These are phyloP conservation scores for Neoboletus magnificus DNA, from an alignment of 768 basidiomycete genomes.

Conservation along the genomic window DNA sequence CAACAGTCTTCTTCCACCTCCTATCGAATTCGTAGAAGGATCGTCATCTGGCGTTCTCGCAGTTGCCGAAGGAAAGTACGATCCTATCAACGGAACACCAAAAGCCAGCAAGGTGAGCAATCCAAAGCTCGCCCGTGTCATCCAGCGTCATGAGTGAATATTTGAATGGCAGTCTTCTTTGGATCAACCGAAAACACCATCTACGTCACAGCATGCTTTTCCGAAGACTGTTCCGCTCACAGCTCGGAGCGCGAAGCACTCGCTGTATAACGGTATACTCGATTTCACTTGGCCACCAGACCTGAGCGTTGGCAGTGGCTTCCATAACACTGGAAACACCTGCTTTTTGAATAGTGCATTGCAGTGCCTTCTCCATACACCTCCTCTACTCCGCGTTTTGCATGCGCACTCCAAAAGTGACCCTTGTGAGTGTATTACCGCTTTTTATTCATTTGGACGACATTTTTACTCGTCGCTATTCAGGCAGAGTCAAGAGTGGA, in stretches of 20 bases:
- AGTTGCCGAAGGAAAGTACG: slow-evolving; percentile 72
- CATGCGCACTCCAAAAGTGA: slow-evolving; percentile 45
- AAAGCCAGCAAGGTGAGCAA: slow-evolving; percentile 49
- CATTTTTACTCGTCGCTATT: slow-evolving; percentile 6
- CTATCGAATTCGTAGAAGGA: slow-evolving; percentile 80
- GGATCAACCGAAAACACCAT: slow-evolving; percentile 24
- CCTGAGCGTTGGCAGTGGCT: slow-evolving; percentile 52
- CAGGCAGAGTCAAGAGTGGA: slow-evolving; percentile 41
- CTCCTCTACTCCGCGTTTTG: slow-evolving; percentile 72
- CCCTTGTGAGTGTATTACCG: slow-evolving; percentile 50
- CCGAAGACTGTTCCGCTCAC: slow-evolving; percentile 28
- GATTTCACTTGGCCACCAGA: slow-evolving; percentile 61
- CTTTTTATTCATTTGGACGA: not conserved
- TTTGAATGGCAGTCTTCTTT: slow-evolving; percentile 9
- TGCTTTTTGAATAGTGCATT: slow-evolving; percentile 95
- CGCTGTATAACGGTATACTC: slow-evolving; percentile 51
- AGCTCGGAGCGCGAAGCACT: slow-evolving; percentile 29
- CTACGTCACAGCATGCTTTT: slow-evolving; percentile 25
- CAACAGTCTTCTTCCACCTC: slow-evolving; percentile 75
- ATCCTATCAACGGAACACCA: slow-evolving; percentile 73
- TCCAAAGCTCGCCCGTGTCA: not conserved
- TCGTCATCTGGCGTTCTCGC: slow-evolving; percentile 75
- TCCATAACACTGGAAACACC: slow-evolving; percentile 87
- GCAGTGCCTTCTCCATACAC: slow-evolving; percentile 91
- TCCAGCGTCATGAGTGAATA: slow-evolving; percentile 1